Percentiles rank a stretch among this genome's conserved stretches.
These are phyloP conservation scores for Daldinia childiae DNA, from an alignment of 495 filamentous ascomycete species.

Conservation along the genomic window DNA sequence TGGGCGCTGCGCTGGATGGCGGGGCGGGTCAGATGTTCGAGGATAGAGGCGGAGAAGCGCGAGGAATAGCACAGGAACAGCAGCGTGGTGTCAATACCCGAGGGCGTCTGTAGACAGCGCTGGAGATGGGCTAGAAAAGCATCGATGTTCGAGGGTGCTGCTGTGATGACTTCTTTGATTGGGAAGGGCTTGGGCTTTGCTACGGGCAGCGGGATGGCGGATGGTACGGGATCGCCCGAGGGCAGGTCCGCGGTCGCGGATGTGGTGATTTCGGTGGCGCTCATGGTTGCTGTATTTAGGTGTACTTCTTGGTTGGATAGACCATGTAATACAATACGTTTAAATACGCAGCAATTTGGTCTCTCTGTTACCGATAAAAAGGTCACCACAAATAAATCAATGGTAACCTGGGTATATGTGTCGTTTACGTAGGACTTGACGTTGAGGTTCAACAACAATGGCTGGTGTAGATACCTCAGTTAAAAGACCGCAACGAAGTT, in stretches of 20 bases:
- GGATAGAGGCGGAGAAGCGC: constrained; percentile 57
- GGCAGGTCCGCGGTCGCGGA: constrained; percentile 50
- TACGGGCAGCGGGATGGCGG: constrained; percentile 52
- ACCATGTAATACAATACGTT: no score
- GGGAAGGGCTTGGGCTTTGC: constrained; percentile 50
- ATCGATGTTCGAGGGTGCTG: constrained; percentile 56
- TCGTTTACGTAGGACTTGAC: not conserved
- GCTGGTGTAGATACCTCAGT: not conserved
- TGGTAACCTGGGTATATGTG: no score
- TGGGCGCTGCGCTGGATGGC: constrained; percentile 51
- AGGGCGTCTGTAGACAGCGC: constrained; percentile 66
- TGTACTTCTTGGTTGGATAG: no score
- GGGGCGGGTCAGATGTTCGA: constrained; percentile 48
- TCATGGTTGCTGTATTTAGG: constrained; percentile 22
- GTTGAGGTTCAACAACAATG: not conserved
- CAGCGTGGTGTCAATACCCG: constrained; percentile 69
- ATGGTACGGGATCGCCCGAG: constrained; percentile 50
- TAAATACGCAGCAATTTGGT: no score
- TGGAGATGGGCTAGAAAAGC: constrained; percentile 61
- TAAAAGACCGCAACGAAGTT: not conserved
- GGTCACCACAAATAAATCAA: no score
- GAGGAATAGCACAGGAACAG: constrained; percentile 72
- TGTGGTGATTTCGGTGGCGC: constrained; percentile 34
- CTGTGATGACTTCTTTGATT: constrained; percentile 46
- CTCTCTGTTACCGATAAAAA: no score